Evolutionary conservation across 2,329 filamentous ascomycete species (phyloP), one percentile per base, ranked within the genome.

Genomic region (Fusarium avenaceum): DNA sequence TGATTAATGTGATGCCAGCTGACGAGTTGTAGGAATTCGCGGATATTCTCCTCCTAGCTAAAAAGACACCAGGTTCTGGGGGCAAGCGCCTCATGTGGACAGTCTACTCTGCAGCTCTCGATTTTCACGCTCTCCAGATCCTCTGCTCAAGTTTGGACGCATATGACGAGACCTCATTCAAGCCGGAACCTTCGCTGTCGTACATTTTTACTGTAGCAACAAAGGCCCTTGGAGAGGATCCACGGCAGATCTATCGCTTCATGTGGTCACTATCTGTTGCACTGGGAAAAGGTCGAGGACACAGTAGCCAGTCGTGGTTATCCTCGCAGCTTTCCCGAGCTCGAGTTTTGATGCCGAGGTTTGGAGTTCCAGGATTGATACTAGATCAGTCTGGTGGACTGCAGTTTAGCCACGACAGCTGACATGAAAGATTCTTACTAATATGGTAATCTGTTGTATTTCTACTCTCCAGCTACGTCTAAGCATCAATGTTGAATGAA

Each of bases 11-110:
- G 11, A 15, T 6, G 0, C 1, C 9, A 1, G 17, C 47, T 65
- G 17, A 57, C 20, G 2, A n/a, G 4, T 6, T 4, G 26, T 17
- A 72, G 70, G 70, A 72, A 69, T 72, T 72, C 10, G 28, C 46
- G 4, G 70, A 72, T 7, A 62, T 72, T 3, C 9, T 72, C 2
- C 46, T 72, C 0, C 8, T 72, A 0, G 70, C 70, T 0, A 57
- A 57, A 0, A 50, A 56, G 2, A 32, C 33, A 0, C 40, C 67
- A 3, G 22, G 8, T 2, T 69, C 70, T 0, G 54, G 70, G 0
- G 70, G 70, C 0, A 72, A 72, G n/a, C 64, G 70, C 1, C 57
- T 72, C 13, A 72, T 72, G 47, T 72, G 70, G 70, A 72, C 70
- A 0, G 70, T 72, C 8, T 72, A 71, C 17, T 55, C 65, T 2